Percentiles rank a stretch among this genome's conserved stretches.
phyloP scores from a whole-genome alignment of 805 yeast species.

The Pichia ethanolica region DNA sequence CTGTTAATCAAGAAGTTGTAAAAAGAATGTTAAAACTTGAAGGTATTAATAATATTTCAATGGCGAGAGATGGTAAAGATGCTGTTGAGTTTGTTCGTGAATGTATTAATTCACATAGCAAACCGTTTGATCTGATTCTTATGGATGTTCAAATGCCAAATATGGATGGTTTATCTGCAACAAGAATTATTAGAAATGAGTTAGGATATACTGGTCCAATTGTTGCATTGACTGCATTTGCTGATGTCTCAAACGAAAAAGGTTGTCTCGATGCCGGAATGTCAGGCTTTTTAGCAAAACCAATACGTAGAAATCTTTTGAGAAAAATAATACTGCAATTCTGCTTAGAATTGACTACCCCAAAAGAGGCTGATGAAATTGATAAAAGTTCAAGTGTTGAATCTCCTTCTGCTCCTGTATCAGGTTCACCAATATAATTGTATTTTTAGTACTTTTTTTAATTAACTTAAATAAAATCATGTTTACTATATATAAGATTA shows the following conservation, averaged over 20 bases:
- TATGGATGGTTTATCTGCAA: slow-evolving; percentile 82
- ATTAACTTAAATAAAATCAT: neutral
- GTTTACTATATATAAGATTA: neutral
- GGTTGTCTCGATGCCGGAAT: slow-evolving; percentile 87
- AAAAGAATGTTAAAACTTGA: slow-evolving; percentile 81
- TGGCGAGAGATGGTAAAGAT: slow-evolving; percentile 89
- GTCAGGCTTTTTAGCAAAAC: slow-evolving; percentile 87
- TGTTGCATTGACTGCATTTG: slow-evolving; percentile 92
- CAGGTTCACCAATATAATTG: too few relatives aligned
- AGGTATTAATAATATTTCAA: slow-evolving; percentile 60
- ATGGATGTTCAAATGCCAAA: slow-evolving; percentile 99
- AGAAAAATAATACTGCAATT: slow-evolving; percentile 47
- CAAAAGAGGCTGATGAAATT: slow-evolving; percentile 1
- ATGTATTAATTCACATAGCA: slow-evolving; percentile 30
- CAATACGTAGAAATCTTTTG: slow-evolving; percentile 66
- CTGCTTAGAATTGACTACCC: slow-evolving; percentile 20
- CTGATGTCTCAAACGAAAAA: slow-evolving; percentile 82
- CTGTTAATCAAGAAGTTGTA: slow-evolving; percentile 91
- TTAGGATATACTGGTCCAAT: slow-evolving; percentile 63
- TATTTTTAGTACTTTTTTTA: too few relatives aligned
- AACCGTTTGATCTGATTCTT: slow-evolving; percentile 63
- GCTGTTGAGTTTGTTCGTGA: slow-evolving; percentile 64
- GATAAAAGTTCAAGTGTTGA: neutral
- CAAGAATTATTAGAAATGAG: slow-evolving; percentile 60
- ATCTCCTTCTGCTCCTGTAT: too few relatives aligned